Percentiles rank a stretch among this genome's conserved stretches.
Evolutionary conservation across 228 moss, liverwort and hornwort genomes (phyloP).

Genomic region (Sphagnum magellanicum): DNA sequence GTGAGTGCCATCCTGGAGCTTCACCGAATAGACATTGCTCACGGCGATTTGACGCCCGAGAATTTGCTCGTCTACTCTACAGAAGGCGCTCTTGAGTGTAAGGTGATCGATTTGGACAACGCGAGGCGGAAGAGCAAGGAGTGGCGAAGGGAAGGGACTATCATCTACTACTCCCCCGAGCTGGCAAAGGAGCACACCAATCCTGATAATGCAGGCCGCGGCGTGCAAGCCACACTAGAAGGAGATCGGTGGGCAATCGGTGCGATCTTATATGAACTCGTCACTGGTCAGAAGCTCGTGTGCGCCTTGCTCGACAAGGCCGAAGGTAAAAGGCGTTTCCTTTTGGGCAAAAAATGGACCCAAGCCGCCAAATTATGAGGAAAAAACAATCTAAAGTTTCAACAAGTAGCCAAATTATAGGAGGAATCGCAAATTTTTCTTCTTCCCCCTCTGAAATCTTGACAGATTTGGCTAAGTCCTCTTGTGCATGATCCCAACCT

Average conservation of each 20-base stretch:
- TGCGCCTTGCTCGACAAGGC: not conserved
- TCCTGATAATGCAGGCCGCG: not conserved
- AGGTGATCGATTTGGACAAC: conserved; percentile 4
- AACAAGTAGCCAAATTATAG: too few relatives aligned
- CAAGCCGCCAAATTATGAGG: not conserved
- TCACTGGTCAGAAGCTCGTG: conserved; percentile 1
- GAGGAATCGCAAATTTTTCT: too few relatives aligned
- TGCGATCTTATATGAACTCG: conserved; percentile 2
- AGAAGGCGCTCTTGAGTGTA: not conserved
- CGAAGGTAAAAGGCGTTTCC: not conserved
- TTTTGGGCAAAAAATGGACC: too few relatives aligned
- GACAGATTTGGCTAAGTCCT: not conserved
- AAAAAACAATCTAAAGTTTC: not conserved
- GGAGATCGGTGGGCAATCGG: conserved; percentile 4
- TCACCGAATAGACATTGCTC: not conserved
- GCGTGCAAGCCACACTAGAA: conserved; percentile 2
- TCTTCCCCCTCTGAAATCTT: too few relatives aligned
- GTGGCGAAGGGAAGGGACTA: not conserved
- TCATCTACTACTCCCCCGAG: conserved; percentile 4
- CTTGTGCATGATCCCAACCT: not conserved
- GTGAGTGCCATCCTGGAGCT: conserved; percentile 1
- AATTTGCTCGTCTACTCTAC: not conserved
- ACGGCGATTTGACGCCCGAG: conserved; percentile 2
- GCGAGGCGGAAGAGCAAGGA: not conserved
- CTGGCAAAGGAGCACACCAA: conserved; percentile 1